Evolutionary conservation across 306 rosid genomes (phyloP), one percentile per base, ranked within the genome.

Genomic region (Mimosa bimucronata): DNA sequence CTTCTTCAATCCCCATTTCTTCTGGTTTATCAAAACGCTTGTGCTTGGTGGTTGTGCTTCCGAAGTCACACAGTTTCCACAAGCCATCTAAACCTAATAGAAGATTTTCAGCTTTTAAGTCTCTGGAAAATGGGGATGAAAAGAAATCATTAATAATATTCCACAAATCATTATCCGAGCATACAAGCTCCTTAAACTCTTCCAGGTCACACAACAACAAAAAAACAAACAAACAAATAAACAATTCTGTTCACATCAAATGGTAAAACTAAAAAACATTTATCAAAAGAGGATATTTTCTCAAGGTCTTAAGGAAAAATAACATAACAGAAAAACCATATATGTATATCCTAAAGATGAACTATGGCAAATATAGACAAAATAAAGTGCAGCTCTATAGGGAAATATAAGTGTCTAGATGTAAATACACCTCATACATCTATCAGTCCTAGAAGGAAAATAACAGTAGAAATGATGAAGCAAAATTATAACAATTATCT

Each of bases 1-100:
- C 98, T 85, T 95, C 98, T 83, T 92, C 98, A 76, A 95, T 88
- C 71, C 97, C 98, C 98, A 95, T 95, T 83, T 95, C 98, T 85
- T 92, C 97, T 68, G 97, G 94, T 88, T 90, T 95, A 83, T 91
- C 97, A 73, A 92, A 95, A 38, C 97, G 90, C 86, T 92, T 95
- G 86, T 95, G 98, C 81, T 92, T 92, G 44, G 97, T 95, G 67
- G 97, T 86, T 74, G 88, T 87, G 88, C 98, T 95, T 79, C 98
- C 98, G 86, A 91, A 95, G 87, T 95, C 97, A 82, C 98, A 95
- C 85, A 95, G 89, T 75, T 92, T 95, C 97, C 97, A 95, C 26
- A 50, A 80, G 66, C 98, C 98, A 91, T 91, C 97, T 34, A 95
- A 55, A 71, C 94, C 87, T 66, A 91, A 81, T 77, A 95, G 81